Evolutionary conservation across 805 yeast species (phyloP), one percentile per base, ranked within the genome.

Genomic region (Candida boleticola): DNA sequence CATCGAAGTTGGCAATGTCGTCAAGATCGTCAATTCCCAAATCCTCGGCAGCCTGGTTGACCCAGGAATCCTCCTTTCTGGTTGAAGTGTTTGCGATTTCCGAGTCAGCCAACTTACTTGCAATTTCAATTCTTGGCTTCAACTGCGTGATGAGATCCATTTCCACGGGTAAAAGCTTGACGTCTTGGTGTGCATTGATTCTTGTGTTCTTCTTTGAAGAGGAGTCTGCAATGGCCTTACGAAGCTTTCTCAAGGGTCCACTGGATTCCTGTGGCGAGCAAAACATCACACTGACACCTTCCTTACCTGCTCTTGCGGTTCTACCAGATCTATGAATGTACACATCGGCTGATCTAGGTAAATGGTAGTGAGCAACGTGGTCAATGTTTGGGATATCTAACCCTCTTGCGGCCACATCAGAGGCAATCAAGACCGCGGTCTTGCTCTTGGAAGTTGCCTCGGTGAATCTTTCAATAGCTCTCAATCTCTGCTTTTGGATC

Each of bases 371-470:
- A 17, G 92, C 86, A 37, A 93, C 98, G 62, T 93, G 98, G 53
- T 89, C 83, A 39, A 93, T 90, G 36, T 77, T 78, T 2, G 95
- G 85, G 41, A 93, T 89, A 72, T 93, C 99, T 45, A 93, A 74
- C 45, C 99, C 99, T 72, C 99, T 80, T 3, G 99, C 99, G 2
- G 99, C 99, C 36, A 93, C 98, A 64, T 93, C 99, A 3, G 98
- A 89, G 1, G 97, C 96, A 40, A 93, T 77, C 42, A 93, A 70
- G 2, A 90, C 90, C 0, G 86, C 72, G 3, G 80, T 68, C 38
- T 77, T 75, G 37, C 71, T 64, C 5, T 66, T 63, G 21, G 52
- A 52, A 35, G 77, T 71, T 16, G 80, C 73, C 36, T 69, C 74
- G 49, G 75, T 79, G 71, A 89, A 92, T 47, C 83, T 76, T 64